Percentiles rank a stretch among this genome's conserved stretches.
Conservation (phyloP, 306 rosid genomes). For the Benincasa hispida region DNA sequence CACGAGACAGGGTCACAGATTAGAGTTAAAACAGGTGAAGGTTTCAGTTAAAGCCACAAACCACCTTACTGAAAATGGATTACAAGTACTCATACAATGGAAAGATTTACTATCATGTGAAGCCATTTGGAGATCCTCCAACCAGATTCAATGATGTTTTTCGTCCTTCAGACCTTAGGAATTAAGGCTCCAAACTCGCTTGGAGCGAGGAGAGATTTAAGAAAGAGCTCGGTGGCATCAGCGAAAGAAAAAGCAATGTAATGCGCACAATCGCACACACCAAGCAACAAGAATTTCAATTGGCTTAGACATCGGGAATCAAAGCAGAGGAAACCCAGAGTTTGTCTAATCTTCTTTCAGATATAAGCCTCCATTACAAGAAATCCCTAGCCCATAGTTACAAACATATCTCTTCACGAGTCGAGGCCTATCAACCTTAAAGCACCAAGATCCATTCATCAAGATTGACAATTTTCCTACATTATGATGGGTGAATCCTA, state of each 20-base stretch:
- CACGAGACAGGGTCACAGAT: not conserved
- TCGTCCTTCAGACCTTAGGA: not conserved
- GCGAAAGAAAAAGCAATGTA: not conserved
- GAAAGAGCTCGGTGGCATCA: not conserved
- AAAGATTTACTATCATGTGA: not conserved
- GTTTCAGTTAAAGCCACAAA: not conserved
- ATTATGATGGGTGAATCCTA: not conserved
- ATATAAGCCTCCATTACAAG: not conserved
- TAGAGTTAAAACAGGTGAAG: not conserved
- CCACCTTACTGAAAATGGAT: not conserved
- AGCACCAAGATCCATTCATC: not conserved
- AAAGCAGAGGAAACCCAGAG: not conserved
- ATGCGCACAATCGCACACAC: not conserved
- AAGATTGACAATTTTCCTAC: not conserved
- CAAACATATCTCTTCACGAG: too few relatives aligned
- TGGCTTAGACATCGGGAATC: not conserved
- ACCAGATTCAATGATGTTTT: not conserved
- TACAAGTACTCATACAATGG: not conserved
- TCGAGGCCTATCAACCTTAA: not conserved
- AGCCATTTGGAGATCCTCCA: not conserved
- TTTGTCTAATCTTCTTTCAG: not conserved
- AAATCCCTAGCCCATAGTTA: not conserved
- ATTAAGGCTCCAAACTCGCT: not conserved
- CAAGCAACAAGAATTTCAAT: not conserved
- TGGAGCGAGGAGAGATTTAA: not conserved